Percentiles rank a stretch among this genome's conserved stretches.
Conservation (phyloP, 2,329 filamentous ascomycete genomes). For the Alternaria longipes region DNA sequence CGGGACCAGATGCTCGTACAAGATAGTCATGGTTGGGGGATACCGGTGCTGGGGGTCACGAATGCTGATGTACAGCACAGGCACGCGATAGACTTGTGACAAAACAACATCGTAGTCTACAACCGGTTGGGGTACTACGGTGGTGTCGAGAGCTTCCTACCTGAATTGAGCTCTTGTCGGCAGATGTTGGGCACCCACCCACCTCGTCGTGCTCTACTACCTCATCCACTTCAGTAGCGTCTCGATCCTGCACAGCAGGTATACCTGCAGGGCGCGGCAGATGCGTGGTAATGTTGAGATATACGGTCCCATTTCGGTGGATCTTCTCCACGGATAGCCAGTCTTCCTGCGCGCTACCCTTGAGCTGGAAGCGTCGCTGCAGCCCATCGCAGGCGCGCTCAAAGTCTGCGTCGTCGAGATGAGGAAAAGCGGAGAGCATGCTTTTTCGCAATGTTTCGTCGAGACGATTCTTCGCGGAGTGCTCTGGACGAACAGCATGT, state of each 20-base stretch:
- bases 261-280: slow-evolving; percentile 9
- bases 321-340: slow-evolving; percentile 37
- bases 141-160: slow-evolving; percentile 29
- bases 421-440: slow-evolving; percentile 38
- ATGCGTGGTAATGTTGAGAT: slow-evolving; percentile 35
- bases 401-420: slow-evolving; percentile 42
- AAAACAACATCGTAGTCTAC: slow-evolving; percentile 55
- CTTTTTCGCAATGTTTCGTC: neutral
- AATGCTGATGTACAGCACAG: slow-evolving; percentile 55
- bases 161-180: neutral
- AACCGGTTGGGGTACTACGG: neutral
- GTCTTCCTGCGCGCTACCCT: slow-evolving; percentile 25
- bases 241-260: neutral
- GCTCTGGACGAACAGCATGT: neutral
- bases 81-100: slow-evolving; percentile 57
- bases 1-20: slow-evolving; percentile 52
- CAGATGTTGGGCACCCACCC: neutral
- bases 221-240: slow-evolving; percentile 15
- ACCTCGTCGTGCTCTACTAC: slow-evolving; percentile 34
- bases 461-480: neutral
- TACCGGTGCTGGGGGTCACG: slow-evolving; percentile 39
- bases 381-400: slow-evolving; percentile 36
- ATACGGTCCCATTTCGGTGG: slow-evolving; percentile 19
- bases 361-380: slow-evolving; percentile 22
- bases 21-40: slow-evolving; percentile 42